Conservation (phyloP, 2,329 filamentous ascomycete species). For the Epichloe glyceriae region DNA sequence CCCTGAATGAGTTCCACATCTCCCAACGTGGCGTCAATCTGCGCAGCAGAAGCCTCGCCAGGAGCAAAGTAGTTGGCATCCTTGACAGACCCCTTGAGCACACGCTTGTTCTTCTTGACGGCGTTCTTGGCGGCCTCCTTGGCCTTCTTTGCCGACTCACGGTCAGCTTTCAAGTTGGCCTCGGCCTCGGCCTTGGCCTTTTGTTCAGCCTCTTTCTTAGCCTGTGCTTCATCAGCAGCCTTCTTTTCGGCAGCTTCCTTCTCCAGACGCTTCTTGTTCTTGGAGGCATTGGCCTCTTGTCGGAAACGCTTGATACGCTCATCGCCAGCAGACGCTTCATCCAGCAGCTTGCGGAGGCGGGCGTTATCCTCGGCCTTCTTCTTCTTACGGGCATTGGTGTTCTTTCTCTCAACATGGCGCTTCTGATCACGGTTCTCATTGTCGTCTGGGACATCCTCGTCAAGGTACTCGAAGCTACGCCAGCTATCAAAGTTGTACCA, state of each 20-base stretch:
- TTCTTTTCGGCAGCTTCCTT: conserved; percentile 86
- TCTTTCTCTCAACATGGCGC: conserved; percentile 96
- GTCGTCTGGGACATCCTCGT: conserved; percentile 97
- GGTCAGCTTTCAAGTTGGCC: conserved; percentile 70
- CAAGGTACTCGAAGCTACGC: conserved; percentile 94
- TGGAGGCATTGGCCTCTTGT: conserved; percentile 78
- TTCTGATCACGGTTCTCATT: conserved; percentile 99
- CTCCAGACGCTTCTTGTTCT: conserved; percentile 89
- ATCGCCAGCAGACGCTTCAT: conserved; percentile 71
- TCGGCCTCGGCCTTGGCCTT: conserved; percentile 72
- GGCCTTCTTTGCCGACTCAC: conserved; percentile 80
- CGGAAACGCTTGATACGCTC: conserved; percentile 97
- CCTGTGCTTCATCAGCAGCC: conserved; percentile 70
- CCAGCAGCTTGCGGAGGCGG: conserved; percentile 78
- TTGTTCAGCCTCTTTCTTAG: conserved; percentile 74
- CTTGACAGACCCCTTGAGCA: conserved; percentile 86
- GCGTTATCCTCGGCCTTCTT: conserved; percentile 97
- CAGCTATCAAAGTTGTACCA: conserved; percentile 99
- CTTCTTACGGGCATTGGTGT: conserved; percentile 94
- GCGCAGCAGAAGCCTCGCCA: conserved; percentile 56
- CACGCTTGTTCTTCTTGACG: conserved; percentile 99
- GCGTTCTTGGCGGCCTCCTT: conserved; percentile 99
- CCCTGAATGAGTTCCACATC: conserved; percentile 79
- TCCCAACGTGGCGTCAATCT: conserved; percentile 70
- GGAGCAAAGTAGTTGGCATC: conserved; percentile 91